phyloP scores from a whole-genome alignment of 257 asterid species.

The Oldenlandia corymbosa region DNA sequence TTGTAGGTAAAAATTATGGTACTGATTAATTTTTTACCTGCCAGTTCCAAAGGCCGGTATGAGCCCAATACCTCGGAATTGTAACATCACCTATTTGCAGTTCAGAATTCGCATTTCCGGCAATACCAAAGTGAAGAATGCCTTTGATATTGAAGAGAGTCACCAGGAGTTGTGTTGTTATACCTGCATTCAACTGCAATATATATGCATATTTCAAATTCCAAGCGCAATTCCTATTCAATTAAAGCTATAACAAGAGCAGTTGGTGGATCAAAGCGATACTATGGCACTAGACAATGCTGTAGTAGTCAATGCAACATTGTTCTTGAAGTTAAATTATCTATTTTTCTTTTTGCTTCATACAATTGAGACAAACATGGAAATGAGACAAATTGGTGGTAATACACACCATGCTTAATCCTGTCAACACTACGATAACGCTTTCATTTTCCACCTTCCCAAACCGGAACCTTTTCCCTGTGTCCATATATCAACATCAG shows the following conservation, averaged over 20 bases:
- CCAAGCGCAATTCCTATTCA: not conserved
- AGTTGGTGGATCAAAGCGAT: too few species aligned
- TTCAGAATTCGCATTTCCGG: constrained; percentile 46
- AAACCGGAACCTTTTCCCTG: constrained; percentile 28
- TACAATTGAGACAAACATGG: not conserved
- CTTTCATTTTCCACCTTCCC: constrained; percentile 13
- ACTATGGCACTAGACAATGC: too few species aligned
- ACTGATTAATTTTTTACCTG: constrained; percentile 34
- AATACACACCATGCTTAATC: constrained; percentile 25
- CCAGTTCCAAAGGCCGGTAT: constrained; percentile 54
- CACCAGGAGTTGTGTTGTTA: constrained; percentile 41
- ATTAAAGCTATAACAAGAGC: too few species aligned
- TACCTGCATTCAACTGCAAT: constrained; percentile 48
- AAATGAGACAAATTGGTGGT: not conserved
- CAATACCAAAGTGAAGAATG: constrained; percentile 53
- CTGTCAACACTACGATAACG: constrained; percentile 25
- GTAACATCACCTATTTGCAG: constrained; percentile 47
- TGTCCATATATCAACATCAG: not conserved
- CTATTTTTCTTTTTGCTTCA: not conserved
- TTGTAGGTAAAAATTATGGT: not conserved
- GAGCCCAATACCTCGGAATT: constrained; percentile 50
- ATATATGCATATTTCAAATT: too few species aligned
- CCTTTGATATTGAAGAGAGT: constrained; percentile 44
- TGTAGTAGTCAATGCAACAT: too few species aligned
- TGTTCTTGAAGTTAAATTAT: not conserved